Conservation (phyloP, 2,329 filamentous ascomycete genomes). For the Ascochyta rabiei region DNA sequence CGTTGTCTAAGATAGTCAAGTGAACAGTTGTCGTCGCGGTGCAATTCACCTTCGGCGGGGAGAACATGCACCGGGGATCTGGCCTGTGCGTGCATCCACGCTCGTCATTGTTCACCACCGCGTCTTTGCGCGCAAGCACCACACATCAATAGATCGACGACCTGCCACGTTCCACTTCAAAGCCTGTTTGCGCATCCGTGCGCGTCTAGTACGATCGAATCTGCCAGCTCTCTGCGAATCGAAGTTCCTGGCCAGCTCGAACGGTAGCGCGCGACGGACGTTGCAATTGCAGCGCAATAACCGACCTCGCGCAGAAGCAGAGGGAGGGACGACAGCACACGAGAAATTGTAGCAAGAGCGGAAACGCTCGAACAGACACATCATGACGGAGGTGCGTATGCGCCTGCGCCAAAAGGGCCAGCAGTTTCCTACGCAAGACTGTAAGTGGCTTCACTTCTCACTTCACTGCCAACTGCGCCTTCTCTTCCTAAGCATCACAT, state of each 20-base stretch:
- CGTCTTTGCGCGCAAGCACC: constrained; percentile 3
- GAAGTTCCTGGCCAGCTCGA: background rate
- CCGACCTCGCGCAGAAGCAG: background rate
- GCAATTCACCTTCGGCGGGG: constrained; percentile 10
- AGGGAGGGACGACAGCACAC: background rate
- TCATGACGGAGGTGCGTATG: constrained; percentile 58
- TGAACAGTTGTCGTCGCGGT: constrained; percentile 14
- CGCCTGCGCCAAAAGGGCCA: constrained; percentile 55
- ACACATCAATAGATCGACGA: background rate
- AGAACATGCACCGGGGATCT: constrained; percentile 10
- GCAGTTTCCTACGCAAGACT: constrained; percentile 53
- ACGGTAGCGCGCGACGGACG: background rate
- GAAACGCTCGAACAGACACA: constrained; percentile 3
- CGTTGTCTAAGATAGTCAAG: background rate
- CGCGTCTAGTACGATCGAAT: background rate
- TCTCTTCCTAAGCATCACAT: background rate
- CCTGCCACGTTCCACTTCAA: background rate
- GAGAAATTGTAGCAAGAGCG: background rate
- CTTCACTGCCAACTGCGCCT: background rate
- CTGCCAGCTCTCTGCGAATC: too few species aligned
- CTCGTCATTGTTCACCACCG: constrained; percentile 16
- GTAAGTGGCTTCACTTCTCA: constrained; percentile 32
- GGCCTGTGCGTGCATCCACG: constrained; percentile 19
- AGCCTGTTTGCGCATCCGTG: background rate
- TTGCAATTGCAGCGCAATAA: background rate